Evolutionary conservation across 495 filamentous ascomycete genomes (phyloP).

Genomic region (Tuber brumale): DNA sequence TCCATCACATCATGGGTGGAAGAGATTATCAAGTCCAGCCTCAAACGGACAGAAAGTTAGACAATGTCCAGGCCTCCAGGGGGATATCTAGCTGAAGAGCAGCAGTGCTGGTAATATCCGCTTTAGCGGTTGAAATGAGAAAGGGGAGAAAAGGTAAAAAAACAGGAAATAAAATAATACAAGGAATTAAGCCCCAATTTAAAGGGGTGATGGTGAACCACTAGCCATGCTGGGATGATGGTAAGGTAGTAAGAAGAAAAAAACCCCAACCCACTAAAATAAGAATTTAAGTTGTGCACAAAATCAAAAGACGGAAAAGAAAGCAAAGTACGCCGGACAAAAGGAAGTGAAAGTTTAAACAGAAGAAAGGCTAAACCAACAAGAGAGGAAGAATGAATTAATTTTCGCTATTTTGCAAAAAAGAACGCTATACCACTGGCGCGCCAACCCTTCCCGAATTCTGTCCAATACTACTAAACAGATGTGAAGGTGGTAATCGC

Average conservation of each 20-base stretch:
- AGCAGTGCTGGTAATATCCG: background rate
- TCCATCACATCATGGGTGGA: background rate
- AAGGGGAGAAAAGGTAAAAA: background rate
- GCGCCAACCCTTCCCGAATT: constrained; percentile 18
- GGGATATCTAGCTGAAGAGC: background rate
- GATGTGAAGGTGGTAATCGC: constrained; percentile 71
- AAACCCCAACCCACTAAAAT: constrained; percentile 5
- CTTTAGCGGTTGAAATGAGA: background rate
- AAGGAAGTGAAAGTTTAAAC: constrained; percentile 22
- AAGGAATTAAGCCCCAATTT: background rate
- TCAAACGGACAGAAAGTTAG: background rate
- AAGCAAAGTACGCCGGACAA: constrained; percentile 12
- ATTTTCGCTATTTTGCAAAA: background rate
- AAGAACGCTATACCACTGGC: constrained; percentile 19
- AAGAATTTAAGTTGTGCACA: constrained; percentile 1
- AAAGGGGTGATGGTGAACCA: background rate
- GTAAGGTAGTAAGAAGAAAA: background rate
- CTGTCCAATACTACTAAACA: constrained; percentile 50
- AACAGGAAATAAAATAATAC: background rate
- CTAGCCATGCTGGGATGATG: background rate
- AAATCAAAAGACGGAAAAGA: constrained; percentile 2
- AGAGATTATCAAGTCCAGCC: background rate
- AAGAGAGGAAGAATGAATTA: constrained; percentile 9
- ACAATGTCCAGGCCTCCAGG: background rate
- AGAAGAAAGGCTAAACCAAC: background rate